A percentile compares a stretch with the other conserved stretches of the same genome.
Evolutionary conservation across 768 basidiomycete species (phyloP).

Genomic region (Pulveroboletus frians): DNA sequence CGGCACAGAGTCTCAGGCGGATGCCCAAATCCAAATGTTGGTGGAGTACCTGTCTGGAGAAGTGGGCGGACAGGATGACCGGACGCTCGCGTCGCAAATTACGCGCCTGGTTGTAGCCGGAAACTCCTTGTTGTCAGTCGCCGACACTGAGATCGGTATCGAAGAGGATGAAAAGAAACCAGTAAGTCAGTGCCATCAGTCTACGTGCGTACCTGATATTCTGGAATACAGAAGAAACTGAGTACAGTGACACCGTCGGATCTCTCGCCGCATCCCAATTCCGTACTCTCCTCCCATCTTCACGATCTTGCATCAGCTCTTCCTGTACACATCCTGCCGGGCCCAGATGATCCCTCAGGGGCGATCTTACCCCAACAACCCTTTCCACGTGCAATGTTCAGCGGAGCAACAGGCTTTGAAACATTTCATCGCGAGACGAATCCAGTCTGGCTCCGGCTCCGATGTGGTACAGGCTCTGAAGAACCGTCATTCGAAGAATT

Average conservation of each 20-base stretch:
- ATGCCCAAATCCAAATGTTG: constrained; percentile 80
- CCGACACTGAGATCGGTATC: constrained; percentile 30
- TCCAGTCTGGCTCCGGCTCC: constrained; percentile 77
- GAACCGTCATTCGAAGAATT: constrained; percentile 4
- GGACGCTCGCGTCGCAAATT: constrained; percentile 61
- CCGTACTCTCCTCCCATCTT: constrained; percentile 62
- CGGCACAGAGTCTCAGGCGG: constrained; percentile 54
- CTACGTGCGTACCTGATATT: constrained; percentile 11
- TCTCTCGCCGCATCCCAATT: constrained; percentile 73
- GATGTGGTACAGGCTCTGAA: constrained; percentile 37
- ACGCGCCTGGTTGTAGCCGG: constrained; percentile 87
- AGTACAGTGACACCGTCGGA: constrained; percentile 49
- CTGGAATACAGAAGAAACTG: constrained; percentile 50
- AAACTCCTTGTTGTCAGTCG: constrained; percentile 67
- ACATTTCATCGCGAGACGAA: constrained; percentile 82
- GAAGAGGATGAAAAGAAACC: constrained; percentile 48
- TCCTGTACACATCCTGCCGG: constrained; percentile 86
- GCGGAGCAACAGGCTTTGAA: constrained; percentile 48
- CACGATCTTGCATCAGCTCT: constrained; percentile 71
- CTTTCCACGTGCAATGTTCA: constrained; percentile 88
- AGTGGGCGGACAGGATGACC: constrained; percentile 63
- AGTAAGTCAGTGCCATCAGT: constrained; percentile 36
- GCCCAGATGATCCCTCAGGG: constrained; percentile 82
- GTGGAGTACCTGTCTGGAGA: constrained; percentile 88
- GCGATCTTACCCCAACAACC: constrained; percentile 90